Percentiles rank a stretch among this genome's conserved stretches.
Conservation (phyloP, 176 grass and related monocot genomes). For the Eragrostis nindensis region DNA sequence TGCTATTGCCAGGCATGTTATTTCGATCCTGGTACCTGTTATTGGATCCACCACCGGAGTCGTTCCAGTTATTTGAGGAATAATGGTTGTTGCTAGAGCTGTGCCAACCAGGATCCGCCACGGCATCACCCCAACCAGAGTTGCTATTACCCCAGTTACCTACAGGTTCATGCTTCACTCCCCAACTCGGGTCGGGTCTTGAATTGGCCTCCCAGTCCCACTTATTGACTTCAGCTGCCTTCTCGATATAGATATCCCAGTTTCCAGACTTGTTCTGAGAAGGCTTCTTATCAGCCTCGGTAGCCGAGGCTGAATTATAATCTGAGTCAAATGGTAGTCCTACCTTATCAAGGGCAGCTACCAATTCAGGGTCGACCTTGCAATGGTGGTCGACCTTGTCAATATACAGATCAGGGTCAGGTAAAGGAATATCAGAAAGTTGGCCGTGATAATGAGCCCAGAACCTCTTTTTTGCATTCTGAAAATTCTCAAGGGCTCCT, state of each 20-base stretch:
- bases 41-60: conserved; percentile 11
- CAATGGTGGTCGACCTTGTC: conserved; percentile 40
- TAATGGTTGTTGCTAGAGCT: conserved; percentile 22
- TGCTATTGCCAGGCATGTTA: conserved; percentile 5
- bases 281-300: conserved; percentile 1
- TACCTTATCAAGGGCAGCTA: conserved; percentile 42
- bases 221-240: conserved; percentile 40
- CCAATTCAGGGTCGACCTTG: conserved; percentile 44
- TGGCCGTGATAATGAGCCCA: conserved; percentile 42
- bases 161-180: conserved; percentile 30
- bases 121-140: conserved; percentile 38
- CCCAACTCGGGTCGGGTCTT: conserved; percentile 26
- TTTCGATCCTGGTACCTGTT: conserved; percentile 37
- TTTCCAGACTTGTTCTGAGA: conserved; percentile 44
- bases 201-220: conserved; percentile 46
- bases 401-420: conserved; percentile 44
- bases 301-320: conserved; percentile 10
- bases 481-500: conserved; percentile 47
- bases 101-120: conserved; percentile 6
- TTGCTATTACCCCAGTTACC: conserved; percentile 37
- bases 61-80: conserved; percentile 15
- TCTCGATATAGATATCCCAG: conserved; percentile 53
- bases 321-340: conserved; percentile 28
- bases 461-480: conserved; percentile 48
- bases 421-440: conserved; percentile 44